Percentiles rank a stretch among this genome's conserved stretches.
phyloP scores from a whole-genome alignment of 768 basidiomycete genomes.

The Boletus pseudopeckii region DNA sequence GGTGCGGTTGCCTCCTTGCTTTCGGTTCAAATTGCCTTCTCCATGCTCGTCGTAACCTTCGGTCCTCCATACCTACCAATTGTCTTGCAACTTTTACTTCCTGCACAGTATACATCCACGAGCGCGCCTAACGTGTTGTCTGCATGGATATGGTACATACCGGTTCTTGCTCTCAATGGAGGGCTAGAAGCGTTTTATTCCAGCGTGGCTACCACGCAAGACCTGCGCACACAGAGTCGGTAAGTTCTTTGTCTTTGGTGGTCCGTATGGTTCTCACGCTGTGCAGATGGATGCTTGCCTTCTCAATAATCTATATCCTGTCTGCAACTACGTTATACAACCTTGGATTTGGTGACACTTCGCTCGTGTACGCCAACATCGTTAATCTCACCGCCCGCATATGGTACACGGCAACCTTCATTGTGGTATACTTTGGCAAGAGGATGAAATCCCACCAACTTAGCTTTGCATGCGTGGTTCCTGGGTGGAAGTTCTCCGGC shows the following conservation, averaged over 20 bases:
- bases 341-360: slow-evolving; percentile 55
- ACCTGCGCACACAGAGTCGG: slow-evolving; percentile 70
- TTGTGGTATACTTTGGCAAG: slow-evolving; percentile 43
- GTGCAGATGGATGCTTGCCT: slow-evolving; percentile 70
- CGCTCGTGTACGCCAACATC: slow-evolving; percentile 76
- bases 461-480: slow-evolving; percentile 13
- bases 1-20: slow-evolving; percentile 56
- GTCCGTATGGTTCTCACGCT: not conserved
- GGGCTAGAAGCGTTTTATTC: slow-evolving; percentile 88
- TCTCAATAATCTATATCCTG: slow-evolving; percentile 65
- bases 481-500: slow-evolving; percentile 27
- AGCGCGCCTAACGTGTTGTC: slow-evolving; percentile 76
- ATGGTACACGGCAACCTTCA: slow-evolving; percentile 54
- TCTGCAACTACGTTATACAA: slow-evolving; percentile 48
- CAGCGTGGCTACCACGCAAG: slow-evolving; percentile 63
- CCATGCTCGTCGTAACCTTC: slow-evolving; percentile 70
- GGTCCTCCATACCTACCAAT: slow-evolving; percentile 73
- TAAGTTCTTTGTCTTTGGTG: slow-evolving; percentile 23
- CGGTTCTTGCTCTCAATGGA: slow-evolving; percentile 86
- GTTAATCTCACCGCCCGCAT: slow-evolving; percentile 62
- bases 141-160: slow-evolving; percentile 87
- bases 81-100: slow-evolving; percentile 66
- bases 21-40: slow-evolving; percentile 61
- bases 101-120: slow-evolving; percentile 62
- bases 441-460: slow-evolving; percentile 14